Conservation (phyloP, 2,329 filamentous ascomycete species). For the Xylariaceae sp. region DNA sequence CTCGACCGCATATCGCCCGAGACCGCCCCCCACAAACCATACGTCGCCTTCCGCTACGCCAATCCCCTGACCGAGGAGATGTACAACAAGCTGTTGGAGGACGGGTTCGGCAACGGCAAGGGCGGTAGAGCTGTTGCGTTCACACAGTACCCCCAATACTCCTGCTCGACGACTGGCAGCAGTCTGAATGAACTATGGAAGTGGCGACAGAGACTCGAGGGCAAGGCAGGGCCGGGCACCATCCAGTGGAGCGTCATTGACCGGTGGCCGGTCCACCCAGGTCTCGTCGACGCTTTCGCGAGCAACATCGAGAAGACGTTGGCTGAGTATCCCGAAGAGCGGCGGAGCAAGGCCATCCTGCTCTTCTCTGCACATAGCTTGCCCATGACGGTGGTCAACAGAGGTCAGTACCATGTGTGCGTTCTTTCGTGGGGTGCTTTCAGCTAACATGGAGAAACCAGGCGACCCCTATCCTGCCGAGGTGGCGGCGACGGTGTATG, state of each 20-base stretch:
- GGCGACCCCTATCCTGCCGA: conserved; percentile 93
- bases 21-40: conserved; percentile 93
- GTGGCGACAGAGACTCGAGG: conserved; percentile 84
- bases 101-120: conserved; percentile 84
- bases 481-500: conserved; percentile 91
- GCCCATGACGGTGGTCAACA: conserved; percentile 95
- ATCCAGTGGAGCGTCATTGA: conserved; percentile 98
- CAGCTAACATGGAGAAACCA: conserved; percentile 27
- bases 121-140: conserved; percentile 95
- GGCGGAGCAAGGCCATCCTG: conserved; percentile 73
- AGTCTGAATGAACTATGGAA: conserved; percentile 98
- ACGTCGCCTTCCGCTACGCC: conserved; percentile 95
- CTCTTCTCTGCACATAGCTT: conserved; percentile 94
- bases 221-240: conserved; percentile 62
- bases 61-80: conserved; percentile 90
- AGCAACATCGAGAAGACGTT: conserved; percentile 86
- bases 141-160: conserved; percentile 98
- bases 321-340: conserved; percentile 74
- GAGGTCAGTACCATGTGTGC: conserved; percentile 47
- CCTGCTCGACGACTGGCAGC: conserved; percentile 93
- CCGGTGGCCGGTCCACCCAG: conserved; percentile 88
- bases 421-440: neutral
- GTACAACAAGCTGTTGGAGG: conserved; percentile 74
- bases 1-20: conserved; percentile 86
- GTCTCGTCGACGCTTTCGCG: conserved; percentile 86